Percentiles rank a stretch among this genome's conserved stretches.
Conservation (phyloP, 768 basidiomycete genomes). For the Solioccasus polychromus region DNA sequence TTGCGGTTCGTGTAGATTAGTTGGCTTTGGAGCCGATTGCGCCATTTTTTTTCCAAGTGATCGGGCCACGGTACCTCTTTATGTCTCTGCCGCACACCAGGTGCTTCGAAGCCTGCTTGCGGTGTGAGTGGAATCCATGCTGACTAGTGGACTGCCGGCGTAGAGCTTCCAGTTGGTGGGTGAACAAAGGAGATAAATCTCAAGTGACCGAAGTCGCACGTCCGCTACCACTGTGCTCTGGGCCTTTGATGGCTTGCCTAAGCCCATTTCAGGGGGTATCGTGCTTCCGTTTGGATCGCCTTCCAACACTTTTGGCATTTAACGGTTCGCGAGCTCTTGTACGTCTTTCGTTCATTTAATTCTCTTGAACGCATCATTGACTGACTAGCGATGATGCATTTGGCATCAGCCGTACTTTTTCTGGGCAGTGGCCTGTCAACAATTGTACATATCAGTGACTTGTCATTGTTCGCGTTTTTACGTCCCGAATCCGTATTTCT, state of each 20-base stretch:
- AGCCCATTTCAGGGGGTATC: not conserved
- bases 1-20: not conserved
- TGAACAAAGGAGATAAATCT: slow-evolving; percentile 1
- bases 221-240: not conserved
- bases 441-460: slow-evolving; percentile 39
- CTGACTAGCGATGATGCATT: slow-evolving; percentile 10
- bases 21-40: no score
- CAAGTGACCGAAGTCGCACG: not conserved
- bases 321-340: slow-evolving; percentile 10
- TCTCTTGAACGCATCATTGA: no score
- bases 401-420: slow-evolving; percentile 13
- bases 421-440: slow-evolving; percentile 39
- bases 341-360: no score
- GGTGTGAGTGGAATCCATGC: not conserved
- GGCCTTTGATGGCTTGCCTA: not conserved
- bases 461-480: not conserved
- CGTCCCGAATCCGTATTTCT: not conserved
- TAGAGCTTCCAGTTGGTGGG: no score
- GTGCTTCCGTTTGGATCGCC: slow-evolving; percentile 5
- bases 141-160: no score
- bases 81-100: not conserved
- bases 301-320: slow-evolving; percentile 10
- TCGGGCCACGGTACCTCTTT: not conserved
- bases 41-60: not conserved
- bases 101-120: not conserved